These are phyloP conservation scores for Plantago coronopus DNA, from an alignment of 305 asterid species.

Conservation along the genomic window DNA sequence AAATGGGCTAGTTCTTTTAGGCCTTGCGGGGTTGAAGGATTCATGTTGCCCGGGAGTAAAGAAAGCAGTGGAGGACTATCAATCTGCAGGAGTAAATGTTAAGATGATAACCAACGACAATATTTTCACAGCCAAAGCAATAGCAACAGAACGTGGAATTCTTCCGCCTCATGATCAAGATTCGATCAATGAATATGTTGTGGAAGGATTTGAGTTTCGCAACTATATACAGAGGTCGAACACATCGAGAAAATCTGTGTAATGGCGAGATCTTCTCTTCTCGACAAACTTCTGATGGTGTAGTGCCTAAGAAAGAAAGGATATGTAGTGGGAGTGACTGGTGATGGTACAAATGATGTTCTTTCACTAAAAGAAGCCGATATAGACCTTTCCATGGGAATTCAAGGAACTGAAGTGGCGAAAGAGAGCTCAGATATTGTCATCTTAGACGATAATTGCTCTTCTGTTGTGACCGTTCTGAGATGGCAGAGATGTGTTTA, in stretches of 20 bases:
- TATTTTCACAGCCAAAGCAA: conserved; percentile 66
- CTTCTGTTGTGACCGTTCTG: conserved; percentile 97
- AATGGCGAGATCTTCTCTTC: conserved; percentile 98
- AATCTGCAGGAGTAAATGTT: conserved; percentile 53
- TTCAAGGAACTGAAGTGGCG: conserved; percentile 96
- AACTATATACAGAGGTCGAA: conserved; percentile 44
- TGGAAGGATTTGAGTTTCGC: conserved; percentile 64
- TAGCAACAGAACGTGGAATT: conserved; percentile 71
- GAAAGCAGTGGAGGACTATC: conserved; percentile 60
- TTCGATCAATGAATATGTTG: conserved; percentile 32
- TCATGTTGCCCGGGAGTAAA: conserved; percentile 61
- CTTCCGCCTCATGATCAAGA: conserved; percentile 27
- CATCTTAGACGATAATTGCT: conserved; percentile 88
- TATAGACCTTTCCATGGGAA: conserved; percentile 99
- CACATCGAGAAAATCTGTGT: conserved; percentile 74
- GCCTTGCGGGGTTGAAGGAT: conserved; percentile 59
- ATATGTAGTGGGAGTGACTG: conserved; percentile 97
- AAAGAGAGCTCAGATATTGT: conserved; percentile 97
- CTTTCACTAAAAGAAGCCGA: conserved; percentile 99
- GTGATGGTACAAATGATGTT: conserved; percentile 99
- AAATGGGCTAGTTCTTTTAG: conserved; percentile 37
- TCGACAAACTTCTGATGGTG: conserved; percentile 88
- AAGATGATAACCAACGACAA: conserved; percentile 83
- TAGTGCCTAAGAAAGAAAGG: conserved; percentile 89
- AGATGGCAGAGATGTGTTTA: conserved; percentile 98